A percentile compares a stretch with the other conserved stretches of the same genome.
phyloP scores from a whole-genome alignment of 768 basidiomycete species.

The Mycena olivaceomarginata region DNA sequence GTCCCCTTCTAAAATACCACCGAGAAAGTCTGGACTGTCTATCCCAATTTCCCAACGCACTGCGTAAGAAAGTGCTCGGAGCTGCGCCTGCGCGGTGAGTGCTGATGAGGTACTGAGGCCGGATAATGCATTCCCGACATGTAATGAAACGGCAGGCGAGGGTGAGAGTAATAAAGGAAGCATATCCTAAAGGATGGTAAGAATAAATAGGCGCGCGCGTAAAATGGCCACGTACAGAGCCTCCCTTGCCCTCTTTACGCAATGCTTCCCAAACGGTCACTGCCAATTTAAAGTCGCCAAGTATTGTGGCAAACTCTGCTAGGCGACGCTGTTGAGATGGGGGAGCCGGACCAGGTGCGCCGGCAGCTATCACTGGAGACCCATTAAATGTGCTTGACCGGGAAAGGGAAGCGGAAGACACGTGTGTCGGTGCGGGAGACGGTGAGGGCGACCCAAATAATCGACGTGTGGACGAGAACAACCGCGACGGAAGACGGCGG shows the following conservation, averaged over 20 bases:
- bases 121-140: constrained; percentile 78
- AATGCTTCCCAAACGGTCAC: constrained; percentile 89
- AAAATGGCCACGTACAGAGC: constrained; percentile 75
- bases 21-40: constrained; percentile 72
- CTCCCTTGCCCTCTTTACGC: constrained; percentile 91
- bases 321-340: constrained; percentile 89
- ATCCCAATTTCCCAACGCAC: constrained; percentile 89
- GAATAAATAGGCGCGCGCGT: constrained; percentile 5
- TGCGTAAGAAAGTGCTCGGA: constrained; percentile 81
- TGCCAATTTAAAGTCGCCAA: constrained; percentile 94
- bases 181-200: constrained; percentile 77
- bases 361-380: constrained; percentile 48
- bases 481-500: constrained; percentile 85
- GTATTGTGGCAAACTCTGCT: constrained; percentile 95
- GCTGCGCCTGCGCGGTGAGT: constrained; percentile 76
- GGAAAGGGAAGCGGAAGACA: constrained; percentile 63
- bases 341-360: constrained; percentile 51
- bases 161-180: constrained; percentile 84
- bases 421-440: constrained; percentile 64
- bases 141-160: constrained; percentile 74
- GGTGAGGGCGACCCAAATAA: constrained; percentile 82
- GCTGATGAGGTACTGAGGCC: constrained; percentile 68
- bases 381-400: constrained; percentile 60
- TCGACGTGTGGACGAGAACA: constrained; percentile 92
- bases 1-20: constrained; percentile 80